Evolutionary conservation across 73 alveolate species (phyloP).

Genomic region (Effrenium voratum): DNA sequence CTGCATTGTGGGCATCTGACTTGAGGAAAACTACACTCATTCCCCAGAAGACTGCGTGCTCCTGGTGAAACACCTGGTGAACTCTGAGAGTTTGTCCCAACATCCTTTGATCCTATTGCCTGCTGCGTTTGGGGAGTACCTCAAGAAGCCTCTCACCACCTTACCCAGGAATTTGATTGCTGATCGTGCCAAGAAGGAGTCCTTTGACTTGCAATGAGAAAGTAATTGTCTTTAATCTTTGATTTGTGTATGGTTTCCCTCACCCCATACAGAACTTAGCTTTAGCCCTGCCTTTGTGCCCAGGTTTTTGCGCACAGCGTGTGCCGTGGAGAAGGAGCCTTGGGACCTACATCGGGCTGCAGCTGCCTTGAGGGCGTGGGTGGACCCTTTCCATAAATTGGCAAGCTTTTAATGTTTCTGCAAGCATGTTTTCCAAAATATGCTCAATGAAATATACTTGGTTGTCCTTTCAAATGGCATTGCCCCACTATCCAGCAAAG

Average conservation of each 20-base stretch:
- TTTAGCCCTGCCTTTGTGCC: neutral
- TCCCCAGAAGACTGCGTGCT: neutral
- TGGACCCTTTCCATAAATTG: neutral
- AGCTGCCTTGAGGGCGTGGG: neutral
- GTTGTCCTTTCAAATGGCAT: neutral
- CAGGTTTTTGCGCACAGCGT: neutral
- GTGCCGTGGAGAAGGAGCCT: constrained; percentile 11
- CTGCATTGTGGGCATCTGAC: neutral
- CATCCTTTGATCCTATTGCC: neutral
- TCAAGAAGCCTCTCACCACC: neutral
- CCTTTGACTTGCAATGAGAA: neutral
- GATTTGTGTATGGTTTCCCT: neutral
- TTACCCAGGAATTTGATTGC: neutral
- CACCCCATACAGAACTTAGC: neutral
- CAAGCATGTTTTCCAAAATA: neutral
- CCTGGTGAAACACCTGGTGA: constrained; percentile 33
- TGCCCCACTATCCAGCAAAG: neutral
- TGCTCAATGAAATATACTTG: neutral
- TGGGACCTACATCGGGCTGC: neutral
- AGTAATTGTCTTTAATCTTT: neutral
- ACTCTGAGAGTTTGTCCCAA: neutral
- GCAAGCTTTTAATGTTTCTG: neutral
- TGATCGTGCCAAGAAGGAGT: neutral
- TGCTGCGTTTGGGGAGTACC: neutral
- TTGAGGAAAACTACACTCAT: neutral